Percentiles rank a stretch among this genome's conserved stretches.
phyloP scores from a whole-genome alignment of 371 early-diverging fungal species.

The Blakeslea trispora region DNA sequence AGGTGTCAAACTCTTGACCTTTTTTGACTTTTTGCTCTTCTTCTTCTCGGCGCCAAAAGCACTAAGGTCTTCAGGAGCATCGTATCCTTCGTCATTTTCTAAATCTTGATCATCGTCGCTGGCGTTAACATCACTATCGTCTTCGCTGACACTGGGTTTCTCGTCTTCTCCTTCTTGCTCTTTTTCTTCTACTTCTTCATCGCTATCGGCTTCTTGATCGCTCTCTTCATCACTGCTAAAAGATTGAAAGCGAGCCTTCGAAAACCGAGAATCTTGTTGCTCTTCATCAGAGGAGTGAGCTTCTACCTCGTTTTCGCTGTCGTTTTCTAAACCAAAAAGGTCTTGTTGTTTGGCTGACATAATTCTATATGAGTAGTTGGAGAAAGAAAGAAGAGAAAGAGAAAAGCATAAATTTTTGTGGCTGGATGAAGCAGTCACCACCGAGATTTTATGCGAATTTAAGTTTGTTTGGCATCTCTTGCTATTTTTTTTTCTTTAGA shows the following conservation, averaged over 20 bases:
- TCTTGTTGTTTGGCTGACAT: conserved; percentile 32
- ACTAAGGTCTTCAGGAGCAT: conserved; percentile 16
- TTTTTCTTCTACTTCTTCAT: conserved; percentile 37
- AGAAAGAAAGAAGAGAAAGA: conserved; percentile 10
- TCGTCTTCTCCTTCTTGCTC: conserved; percentile 33
- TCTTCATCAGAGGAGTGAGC: conserved; percentile 19
- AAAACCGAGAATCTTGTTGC: conserved; percentile 36
- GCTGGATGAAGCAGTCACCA: conserved; percentile 2
- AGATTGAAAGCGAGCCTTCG: conserved; percentile 26
- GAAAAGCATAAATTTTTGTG: conserved; percentile 5
- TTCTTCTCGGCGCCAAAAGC: conserved; percentile 14
- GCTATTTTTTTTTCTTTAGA: conserved; percentile 1
- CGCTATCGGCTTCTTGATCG: conserved; percentile 31
- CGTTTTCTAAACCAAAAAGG: conserved; percentile 39
- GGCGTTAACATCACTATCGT: conserved; percentile 10
- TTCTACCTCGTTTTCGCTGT: conserved; percentile 25
- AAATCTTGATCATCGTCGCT: conserved; percentile 11
- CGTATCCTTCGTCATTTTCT: conserved; percentile 19
- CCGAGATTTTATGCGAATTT: too few species aligned
- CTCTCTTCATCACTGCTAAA: conserved; percentile 27
- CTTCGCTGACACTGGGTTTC: conserved; percentile 30
- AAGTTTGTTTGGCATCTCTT: too few species aligned
- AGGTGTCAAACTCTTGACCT: conserved; percentile 67
- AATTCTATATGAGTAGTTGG: not conserved
- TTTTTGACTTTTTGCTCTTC: conserved; percentile 39